Conservation (phyloP, 1,284 basidiomycete species). For the Chalciporus sp. region DNA sequence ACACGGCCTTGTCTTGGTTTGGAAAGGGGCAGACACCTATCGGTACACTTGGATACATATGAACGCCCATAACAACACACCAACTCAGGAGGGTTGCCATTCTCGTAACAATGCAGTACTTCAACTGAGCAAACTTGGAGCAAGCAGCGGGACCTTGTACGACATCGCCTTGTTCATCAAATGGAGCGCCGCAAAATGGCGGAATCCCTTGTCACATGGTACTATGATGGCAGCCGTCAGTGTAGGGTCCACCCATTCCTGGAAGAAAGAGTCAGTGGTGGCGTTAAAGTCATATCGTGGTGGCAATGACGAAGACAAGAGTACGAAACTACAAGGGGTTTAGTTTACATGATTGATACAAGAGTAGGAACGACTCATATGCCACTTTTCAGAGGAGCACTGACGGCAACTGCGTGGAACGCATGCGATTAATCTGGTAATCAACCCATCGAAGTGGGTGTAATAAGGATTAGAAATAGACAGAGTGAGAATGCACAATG, state of each 20-base stretch:
- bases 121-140: not conserved
- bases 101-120: constrained; percentile 10
- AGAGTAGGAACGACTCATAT: no score
- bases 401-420: no score
- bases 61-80: not conserved
- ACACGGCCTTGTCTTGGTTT: constrained; percentile 20
- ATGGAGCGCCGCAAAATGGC: no score
- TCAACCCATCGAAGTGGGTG: not conserved
- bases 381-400: not conserved
- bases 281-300: not conserved
- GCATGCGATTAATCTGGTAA: not conserved
- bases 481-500: constrained; percentile 13
- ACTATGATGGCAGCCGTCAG: no score
- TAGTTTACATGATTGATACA: no score
- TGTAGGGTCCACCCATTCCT: not conserved
- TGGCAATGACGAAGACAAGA: no score
- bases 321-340: no score
- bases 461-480: constrained; percentile 30
- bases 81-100: constrained; percentile 3
- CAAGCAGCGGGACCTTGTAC: not conserved
- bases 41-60: not conserved
- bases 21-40: constrained; percentile 6
- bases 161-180: constrained; percentile 1
- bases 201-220: not conserved
- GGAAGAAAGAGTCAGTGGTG: not conserved